Conservation (phyloP, 75 land plant species). For the Sequoia sempervirens region DNA sequence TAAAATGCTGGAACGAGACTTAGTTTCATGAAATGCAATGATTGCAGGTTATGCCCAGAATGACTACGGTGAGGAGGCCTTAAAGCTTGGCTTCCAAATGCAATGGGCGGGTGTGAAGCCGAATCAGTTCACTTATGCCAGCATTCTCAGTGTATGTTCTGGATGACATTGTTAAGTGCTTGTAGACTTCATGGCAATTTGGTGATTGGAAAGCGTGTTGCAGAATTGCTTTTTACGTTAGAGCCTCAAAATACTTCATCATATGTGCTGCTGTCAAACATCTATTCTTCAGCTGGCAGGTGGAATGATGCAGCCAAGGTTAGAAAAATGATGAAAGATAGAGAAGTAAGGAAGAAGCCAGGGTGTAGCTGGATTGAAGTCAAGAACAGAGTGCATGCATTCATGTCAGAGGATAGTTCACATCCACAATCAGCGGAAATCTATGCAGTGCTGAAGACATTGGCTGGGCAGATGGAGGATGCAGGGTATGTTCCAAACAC, state of each 20-base stretch:
- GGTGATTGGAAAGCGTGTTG: slow-evolving; percentile 58
- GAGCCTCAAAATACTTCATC: slow-evolving; percentile 56
- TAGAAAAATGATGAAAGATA: slow-evolving; percentile 53
- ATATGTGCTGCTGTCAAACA: slow-evolving; percentile 49
- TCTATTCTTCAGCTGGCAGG: slow-evolving; percentile 60
- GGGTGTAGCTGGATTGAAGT: slow-evolving; percentile 80
- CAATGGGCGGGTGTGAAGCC: slow-evolving; percentile 29
- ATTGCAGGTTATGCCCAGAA: background rate
- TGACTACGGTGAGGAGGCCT: background rate
- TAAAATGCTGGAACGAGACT: slow-evolving; percentile 35
- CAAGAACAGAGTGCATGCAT: slow-evolving; percentile 39
- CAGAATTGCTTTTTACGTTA: slow-evolving; percentile 25
- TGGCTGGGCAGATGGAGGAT: slow-evolving; percentile 46
- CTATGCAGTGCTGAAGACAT: slow-evolving; percentile 34
- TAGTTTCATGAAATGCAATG: slow-evolving; percentile 59
- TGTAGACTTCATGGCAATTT: slow-evolving; percentile 60
- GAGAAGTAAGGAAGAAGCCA: slow-evolving; percentile 45
- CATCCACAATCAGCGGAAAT: slow-evolving; percentile 45
- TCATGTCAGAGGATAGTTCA: slow-evolving; percentile 48
- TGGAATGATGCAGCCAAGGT: slow-evolving; percentile 51
- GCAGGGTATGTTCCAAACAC: slow-evolving; percentile 31
- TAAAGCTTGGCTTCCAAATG: slow-evolving; percentile 45
- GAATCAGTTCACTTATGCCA: slow-evolving; percentile 44
- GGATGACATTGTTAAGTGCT: slow-evolving; percentile 61
- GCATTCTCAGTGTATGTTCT: slow-evolving; percentile 17